Evolutionary conservation across 1,139 yeast species (phyloP).

Genomic region (Magnusiomyces ingens): DNA sequence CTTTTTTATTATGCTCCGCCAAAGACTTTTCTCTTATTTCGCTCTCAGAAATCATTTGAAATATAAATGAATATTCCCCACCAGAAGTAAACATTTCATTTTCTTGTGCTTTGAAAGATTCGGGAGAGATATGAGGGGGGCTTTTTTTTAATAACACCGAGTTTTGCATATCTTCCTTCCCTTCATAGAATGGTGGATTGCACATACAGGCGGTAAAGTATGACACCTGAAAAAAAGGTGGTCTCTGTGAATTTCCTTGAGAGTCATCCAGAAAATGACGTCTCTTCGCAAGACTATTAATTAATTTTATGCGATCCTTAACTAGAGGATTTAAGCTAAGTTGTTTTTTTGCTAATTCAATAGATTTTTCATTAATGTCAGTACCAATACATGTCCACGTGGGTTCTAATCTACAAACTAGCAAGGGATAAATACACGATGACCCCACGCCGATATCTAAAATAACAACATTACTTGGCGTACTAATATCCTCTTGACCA

Average conservation of each 20-base stretch:
- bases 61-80: constrained; percentile 3
- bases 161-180: background rate
- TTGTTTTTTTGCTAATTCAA: background rate
- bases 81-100: constrained; percentile 1
- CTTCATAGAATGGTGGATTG: constrained; percentile 3
- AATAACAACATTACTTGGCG: background rate
- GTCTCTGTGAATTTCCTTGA: too few species aligned
- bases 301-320: background rate
- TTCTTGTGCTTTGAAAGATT: background rate
- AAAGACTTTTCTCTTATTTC: background rate
- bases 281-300: background rate
- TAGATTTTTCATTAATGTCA: background rate
- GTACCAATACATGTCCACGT: constrained; percentile 1
- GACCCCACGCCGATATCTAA: constrained; percentile 6
- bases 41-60: background rate
- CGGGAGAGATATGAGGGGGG: background rate
- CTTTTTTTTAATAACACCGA: background rate
- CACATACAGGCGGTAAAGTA: constrained; percentile 3
- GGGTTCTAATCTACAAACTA: background rate
- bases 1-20: too few species aligned
- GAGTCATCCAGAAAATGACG: background rate
- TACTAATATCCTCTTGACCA: background rate
- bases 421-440: constrained; percentile 5
- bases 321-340: background rate
- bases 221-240: background rate